These are phyloP conservation scores for Wickerhamiella azyma DNA, from an alignment of 805 yeast species.

Conservation along the genomic window DNA sequence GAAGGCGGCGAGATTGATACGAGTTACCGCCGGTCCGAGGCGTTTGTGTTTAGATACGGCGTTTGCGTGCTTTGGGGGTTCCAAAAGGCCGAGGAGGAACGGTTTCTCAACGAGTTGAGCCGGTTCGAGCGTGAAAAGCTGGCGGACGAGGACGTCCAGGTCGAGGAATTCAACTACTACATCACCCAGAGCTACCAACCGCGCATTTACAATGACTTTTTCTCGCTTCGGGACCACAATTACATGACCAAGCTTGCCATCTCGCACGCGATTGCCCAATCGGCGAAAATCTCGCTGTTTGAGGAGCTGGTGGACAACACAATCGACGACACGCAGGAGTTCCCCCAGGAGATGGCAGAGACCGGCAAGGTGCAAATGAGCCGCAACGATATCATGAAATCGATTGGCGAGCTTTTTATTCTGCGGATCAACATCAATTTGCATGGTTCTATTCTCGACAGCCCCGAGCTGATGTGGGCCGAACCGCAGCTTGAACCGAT, in stretches of 20 bases:
- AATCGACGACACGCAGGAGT: constrained; percentile 92
- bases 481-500: constrained; percentile 97
- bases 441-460: constrained; percentile 59
- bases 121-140: constrained; percentile 80
- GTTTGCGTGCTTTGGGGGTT: constrained; percentile 98
- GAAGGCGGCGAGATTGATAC: constrained; percentile 93
- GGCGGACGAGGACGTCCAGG: constrained; percentile 80
- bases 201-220: constrained; percentile 88
- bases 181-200: constrained; percentile 92
- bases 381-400: constrained; percentile 89
- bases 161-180: constrained; percentile 90
- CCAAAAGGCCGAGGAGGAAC: constrained; percentile 64
- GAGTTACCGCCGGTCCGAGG: constrained; percentile 77
- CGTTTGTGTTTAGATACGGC: constrained; percentile 88
- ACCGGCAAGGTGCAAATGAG: constrained; percentile 93
- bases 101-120: constrained; percentile 74
- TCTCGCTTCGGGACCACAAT: constrained; percentile 75
- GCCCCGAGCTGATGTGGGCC: constrained; percentile 98
- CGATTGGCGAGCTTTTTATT: constrained; percentile 90
- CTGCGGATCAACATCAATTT: constrained; percentile 35
- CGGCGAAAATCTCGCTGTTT: constrained; percentile 86
- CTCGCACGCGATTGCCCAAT: constrained; percentile 91
- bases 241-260: constrained; percentile 87
- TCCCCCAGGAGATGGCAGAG: constrained; percentile 88
- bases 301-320: constrained; percentile 95